These are phyloP conservation scores for Dothidotthia symphoricarpi DNA, from an alignment of 2,329 filamentous ascomycete species.

Conservation along the genomic window DNA sequence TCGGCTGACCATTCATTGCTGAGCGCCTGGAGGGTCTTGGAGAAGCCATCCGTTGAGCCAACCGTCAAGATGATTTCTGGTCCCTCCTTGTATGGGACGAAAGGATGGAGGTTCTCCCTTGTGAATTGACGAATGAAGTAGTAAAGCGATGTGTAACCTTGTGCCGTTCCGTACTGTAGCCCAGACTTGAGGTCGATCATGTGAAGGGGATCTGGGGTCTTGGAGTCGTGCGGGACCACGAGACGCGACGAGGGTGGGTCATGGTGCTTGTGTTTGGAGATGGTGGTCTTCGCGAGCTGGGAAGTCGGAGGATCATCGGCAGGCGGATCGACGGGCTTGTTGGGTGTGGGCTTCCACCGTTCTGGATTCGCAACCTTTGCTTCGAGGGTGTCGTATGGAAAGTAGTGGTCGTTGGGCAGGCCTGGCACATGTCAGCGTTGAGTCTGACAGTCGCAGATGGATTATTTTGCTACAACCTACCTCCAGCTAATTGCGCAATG, in stretches of 20 bases:
- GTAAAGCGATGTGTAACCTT: slow-evolving; percentile 76
- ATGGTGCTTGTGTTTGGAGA: slow-evolving; percentile 21
- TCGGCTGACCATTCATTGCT: slow-evolving; percentile 72
- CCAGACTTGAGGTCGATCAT: slow-evolving; percentile 80
- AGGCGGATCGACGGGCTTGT: slow-evolving; percentile 54
- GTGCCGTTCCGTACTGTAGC: slow-evolving; percentile 81
- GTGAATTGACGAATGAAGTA: slow-evolving; percentile 78
- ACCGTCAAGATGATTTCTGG: slow-evolving; percentile 77
- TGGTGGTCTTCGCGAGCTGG: slow-evolving; percentile 31
- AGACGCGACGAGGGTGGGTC: slow-evolving; percentile 52
- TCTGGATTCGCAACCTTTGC: slow-evolving; percentile 72
- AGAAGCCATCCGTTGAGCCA: slow-evolving; percentile 82
- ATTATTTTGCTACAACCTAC: slow-evolving; percentile 34
- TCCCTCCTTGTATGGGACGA: slow-evolving; percentile 73
- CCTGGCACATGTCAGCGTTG: slow-evolving; percentile 53
- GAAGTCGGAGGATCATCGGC: slow-evolving; percentile 25
- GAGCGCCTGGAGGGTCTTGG: slow-evolving; percentile 73
- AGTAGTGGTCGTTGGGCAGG: slow-evolving; percentile 76
- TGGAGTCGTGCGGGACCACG: slow-evolving; percentile 67
- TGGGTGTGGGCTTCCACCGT: slow-evolving; percentile 70
- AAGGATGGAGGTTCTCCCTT: slow-evolving; percentile 73
- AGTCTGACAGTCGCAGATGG: background rate
- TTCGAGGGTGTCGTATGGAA: slow-evolving; percentile 88
- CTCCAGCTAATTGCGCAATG: slow-evolving; percentile 61
- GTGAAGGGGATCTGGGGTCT: slow-evolving; percentile 57